Conservation (phyloP, 78 protist genomes). For the Dictyostelium intermedium region DNA sequence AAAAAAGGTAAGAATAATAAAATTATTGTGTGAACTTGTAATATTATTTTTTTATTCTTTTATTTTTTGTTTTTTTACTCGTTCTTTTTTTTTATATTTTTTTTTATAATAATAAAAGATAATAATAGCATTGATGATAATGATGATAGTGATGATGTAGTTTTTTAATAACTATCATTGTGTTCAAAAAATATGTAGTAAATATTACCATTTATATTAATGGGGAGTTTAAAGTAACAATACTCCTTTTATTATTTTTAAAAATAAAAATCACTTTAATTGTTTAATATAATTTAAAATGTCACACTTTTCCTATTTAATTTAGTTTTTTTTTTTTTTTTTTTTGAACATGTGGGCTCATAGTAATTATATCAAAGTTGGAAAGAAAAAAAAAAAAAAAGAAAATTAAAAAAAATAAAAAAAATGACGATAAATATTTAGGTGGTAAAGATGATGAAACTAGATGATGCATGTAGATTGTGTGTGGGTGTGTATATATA, state of each 20-base stretch:
- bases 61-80: too few relatives aligned
- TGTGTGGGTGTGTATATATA: background rate
- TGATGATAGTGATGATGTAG: background rate
- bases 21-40: background rate
- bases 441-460: background rate
- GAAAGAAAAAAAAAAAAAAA: too few relatives aligned
- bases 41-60: too few relatives aligned
- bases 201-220: background rate
- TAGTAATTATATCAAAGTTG: background rate
- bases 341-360: background rate
- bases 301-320: background rate
- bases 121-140: background rate
- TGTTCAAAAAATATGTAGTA: background rate
- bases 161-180: background rate
- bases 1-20: background rate
- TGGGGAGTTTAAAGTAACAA: background rate
- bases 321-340: background rate
- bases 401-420: too few relatives aligned
- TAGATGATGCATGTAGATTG: background rate
- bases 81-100: too few relatives aligned
- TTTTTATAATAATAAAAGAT: background rate
- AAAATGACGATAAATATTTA: background rate
- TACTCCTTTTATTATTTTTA: background rate
- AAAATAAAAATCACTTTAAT: background rate
- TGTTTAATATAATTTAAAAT: background rate